Evolutionary conservation across 148 eudicot genomes (phyloP).

Genomic region (Gaultheria prostrata): DNA sequence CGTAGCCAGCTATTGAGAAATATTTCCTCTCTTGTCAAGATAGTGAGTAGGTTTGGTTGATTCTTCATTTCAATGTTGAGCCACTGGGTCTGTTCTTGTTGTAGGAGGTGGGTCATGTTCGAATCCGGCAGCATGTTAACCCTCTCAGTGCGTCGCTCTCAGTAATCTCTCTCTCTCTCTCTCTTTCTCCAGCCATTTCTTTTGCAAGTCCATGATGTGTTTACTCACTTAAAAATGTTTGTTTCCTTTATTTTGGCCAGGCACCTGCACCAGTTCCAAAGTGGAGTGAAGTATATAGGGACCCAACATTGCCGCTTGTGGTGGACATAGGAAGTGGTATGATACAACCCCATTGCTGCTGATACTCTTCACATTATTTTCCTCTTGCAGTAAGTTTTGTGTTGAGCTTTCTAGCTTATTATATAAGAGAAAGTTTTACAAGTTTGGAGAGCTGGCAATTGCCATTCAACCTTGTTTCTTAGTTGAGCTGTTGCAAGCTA

Average conservation of each 20-base stretch:
- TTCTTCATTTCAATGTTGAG: background rate
- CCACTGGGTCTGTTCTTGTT: constrained; percentile 15
- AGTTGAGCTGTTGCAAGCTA: background rate
- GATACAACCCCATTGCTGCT: background rate
- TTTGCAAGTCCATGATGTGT: background rate
- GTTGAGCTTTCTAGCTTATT: background rate
- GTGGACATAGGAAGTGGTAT: constrained; percentile 96
- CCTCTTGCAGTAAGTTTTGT: background rate
- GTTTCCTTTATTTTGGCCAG: constrained; percentile 37
- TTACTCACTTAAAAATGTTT: background rate
- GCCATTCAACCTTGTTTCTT: background rate
- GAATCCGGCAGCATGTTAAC: constrained; percentile 92
- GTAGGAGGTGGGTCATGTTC: constrained; percentile 76
- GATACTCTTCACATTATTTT: background rate
- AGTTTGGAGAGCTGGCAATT: background rate
- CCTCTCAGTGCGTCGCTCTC: constrained; percentile 60
- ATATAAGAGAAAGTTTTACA: background rate
- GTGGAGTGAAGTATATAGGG: constrained; percentile 72
- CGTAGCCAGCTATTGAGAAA: background rate
- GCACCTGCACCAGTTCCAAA: constrained; percentile 70
- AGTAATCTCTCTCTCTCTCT: constrained; percentile 29
- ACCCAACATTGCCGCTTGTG: constrained; percentile 66
- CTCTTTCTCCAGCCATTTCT: background rate
- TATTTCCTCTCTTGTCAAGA: background rate
- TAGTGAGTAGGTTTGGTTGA: background rate